Evolutionary conservation across 805 yeast genomes (phyloP).

Genomic region (Schwanniomyces vanrijiae): DNA sequence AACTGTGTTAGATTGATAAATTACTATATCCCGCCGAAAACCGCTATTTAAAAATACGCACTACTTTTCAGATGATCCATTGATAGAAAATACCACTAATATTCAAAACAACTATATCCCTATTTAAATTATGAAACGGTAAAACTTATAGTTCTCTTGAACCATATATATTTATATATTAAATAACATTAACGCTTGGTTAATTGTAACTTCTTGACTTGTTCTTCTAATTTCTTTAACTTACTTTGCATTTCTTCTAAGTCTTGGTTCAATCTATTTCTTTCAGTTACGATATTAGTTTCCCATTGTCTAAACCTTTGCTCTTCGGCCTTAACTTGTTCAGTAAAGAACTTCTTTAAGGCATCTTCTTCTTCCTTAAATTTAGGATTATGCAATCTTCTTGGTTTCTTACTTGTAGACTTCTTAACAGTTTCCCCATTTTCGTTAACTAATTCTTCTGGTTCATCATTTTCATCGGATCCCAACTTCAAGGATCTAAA

Average conservation of each 20-base stretch:
- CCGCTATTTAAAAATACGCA: not conserved
- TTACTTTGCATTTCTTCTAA: conserved; percentile 83
- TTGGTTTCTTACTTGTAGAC: conserved; percentile 42
- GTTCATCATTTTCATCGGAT: conserved; percentile 31
- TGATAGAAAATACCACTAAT: not conserved
- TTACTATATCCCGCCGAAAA: conserved; percentile 1
- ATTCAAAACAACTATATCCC: not conserved
- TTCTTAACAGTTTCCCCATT: conserved; percentile 32
- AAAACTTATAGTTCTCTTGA: no score
- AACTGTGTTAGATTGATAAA: not conserved
- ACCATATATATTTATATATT: no score
- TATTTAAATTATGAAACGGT: not conserved
- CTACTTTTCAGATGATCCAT: not conserved
- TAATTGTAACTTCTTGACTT: conserved; percentile 59
- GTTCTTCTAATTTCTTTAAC: conserved; percentile 72
- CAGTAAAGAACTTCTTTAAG: conserved; percentile 90
- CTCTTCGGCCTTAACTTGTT: conserved; percentile 93
- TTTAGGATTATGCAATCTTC: conserved; percentile 76
- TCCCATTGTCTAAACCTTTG: conserved; percentile 99
- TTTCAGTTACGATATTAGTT: conserved; percentile 90
- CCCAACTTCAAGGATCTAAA: conserved; percentile 74
- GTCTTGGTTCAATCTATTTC: conserved; percentile 91
- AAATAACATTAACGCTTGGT: conserved; percentile 22
- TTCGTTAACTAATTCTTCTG: conserved; percentile 25
- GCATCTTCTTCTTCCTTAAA: conserved; percentile 96